These are phyloP conservation scores for Dioscorea cayenensis DNA, from an alignment of 116 monocot species.

Conservation along the genomic window DNA sequence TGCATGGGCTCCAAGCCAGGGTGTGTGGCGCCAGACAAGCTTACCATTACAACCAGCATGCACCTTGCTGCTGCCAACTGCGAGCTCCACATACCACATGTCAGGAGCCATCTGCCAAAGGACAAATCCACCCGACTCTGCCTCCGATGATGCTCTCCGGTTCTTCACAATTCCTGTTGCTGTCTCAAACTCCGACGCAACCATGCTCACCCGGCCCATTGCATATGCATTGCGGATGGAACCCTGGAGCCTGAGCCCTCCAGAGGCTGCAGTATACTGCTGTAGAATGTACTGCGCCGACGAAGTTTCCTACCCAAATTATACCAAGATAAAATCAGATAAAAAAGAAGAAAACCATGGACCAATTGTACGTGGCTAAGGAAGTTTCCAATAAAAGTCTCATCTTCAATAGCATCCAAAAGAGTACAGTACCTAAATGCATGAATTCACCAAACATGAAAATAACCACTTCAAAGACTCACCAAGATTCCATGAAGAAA, in stretches of 20 bases:
- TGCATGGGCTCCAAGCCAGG: slow-evolving; percentile 90
- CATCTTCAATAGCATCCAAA: not conserved
- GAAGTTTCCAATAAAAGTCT: not conserved
- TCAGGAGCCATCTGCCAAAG: slow-evolving; percentile 94
- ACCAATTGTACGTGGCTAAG: no score
- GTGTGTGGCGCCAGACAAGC: slow-evolving; percentile 89
- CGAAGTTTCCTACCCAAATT: slow-evolving; percentile 52
- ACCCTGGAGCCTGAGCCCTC: slow-evolving; percentile 71
- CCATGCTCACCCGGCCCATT: slow-evolving; percentile 84
- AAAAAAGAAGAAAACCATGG: not conserved
- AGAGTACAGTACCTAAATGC: not conserved
- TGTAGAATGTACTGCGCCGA: slow-evolving; percentile 98
- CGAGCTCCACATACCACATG: slow-evolving; percentile 97
- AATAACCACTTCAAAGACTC: not conserved
- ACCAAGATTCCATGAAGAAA: not conserved
- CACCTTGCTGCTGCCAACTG: slow-evolving; percentile 79
- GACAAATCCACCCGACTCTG: slow-evolving; percentile 79
- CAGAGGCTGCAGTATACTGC: slow-evolving; percentile 86
- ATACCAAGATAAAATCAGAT: not conserved
- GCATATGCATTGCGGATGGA: slow-evolving; percentile 67
- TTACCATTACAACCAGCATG: slow-evolving; percentile 84
- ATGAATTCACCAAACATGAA: not conserved
- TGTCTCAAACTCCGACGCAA: slow-evolving; percentile 78
- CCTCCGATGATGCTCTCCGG: slow-evolving; percentile 28
- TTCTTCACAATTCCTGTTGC: slow-evolving; percentile 61